Evolutionary conservation across 345 rosid genomes (phyloP).

Genomic region (Cardamine resedifolia): DNA sequence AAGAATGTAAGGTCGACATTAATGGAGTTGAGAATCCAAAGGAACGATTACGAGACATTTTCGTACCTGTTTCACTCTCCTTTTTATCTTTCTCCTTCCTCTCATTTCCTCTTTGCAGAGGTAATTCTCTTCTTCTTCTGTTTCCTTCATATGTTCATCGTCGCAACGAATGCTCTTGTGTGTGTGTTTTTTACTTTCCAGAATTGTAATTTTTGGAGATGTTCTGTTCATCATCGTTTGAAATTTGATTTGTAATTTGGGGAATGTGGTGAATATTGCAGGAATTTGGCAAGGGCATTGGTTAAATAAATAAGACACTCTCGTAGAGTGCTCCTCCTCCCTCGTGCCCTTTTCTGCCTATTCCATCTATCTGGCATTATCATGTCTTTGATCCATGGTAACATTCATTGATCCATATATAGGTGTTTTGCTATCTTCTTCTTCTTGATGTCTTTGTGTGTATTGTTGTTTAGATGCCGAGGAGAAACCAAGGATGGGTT

Average conservation of each 20-base stretch:
- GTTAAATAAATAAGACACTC: conserved; percentile 25
- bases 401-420: background rate
- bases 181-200: too few relatives aligned
- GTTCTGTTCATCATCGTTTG: background rate
- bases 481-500: conserved; percentile 52
- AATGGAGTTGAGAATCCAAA: conserved; percentile 25
- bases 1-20: conserved; percentile 6
- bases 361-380: conserved; percentile 32
- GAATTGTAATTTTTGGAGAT: too few relatives aligned
- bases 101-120: conserved; percentile 50
- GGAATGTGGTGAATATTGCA: conserved; percentile 5
- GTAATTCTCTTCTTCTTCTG: conserved; percentile 15
- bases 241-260: background rate
- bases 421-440: conserved; percentile 2
- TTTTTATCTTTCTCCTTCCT: conserved; percentile 30
- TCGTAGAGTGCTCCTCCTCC: conserved; percentile 38
- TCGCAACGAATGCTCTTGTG: background rate
- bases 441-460: conserved; percentile 13
- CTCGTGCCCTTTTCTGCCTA: conserved; percentile 46
- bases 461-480: conserved; percentile 36
- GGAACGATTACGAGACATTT: conserved; percentile 31
- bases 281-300: conserved; percentile 46
- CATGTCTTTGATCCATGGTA: conserved; percentile 44
- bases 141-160: conserved; percentile 1
- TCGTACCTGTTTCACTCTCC: conserved; percentile 23